Evolutionary conservation across 805 yeast genomes (phyloP), one percentile per base, ranked within the genome.

Genomic region (Candida easanensis): DNA sequence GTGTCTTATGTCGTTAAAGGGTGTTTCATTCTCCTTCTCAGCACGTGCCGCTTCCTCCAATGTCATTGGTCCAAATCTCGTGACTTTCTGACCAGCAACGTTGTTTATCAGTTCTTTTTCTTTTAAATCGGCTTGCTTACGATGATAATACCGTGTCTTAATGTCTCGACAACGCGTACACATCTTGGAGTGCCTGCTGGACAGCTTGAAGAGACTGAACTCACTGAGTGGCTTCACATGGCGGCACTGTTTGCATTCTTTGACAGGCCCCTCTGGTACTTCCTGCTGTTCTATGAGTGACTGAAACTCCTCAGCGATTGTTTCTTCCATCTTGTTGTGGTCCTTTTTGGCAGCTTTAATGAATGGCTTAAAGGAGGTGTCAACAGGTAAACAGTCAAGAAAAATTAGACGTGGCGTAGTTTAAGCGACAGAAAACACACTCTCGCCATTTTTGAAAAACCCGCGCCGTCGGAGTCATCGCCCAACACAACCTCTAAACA

Each of bases 231-330:
- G 48, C n/a, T n/a, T 22, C 3, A 16, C 7, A 2, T 32, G 34
- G n/a, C 19, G 27, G 19, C 48, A 44, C 38, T 44, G 41, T 14
- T 4, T 32, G 26, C 48, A 44, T 31, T 38, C 23, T 23, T 26
- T 38, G n/a, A n/a, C n/a, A n/a, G n/a, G n/a, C n/a, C n/a, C n/a
- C n/a, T n/a, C n/a, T n/a, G n/a, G n/a, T n/a, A n/a, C n/a, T n/a
- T n/a, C n/a, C n/a, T n/a, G n/a, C n/a, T 26, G 30, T 6, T 26
- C n/a, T 8, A 26, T 26, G 30, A 26, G 5, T n/a, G 8, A 11
- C n/a, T 26, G 30, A 6, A 26, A 11, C 5, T 26, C n/a, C n/a
- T 26, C n/a, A 6, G 30, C 6, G 8, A 13, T 26, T 26, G 30
- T 6, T 13, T 26, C 30, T 26, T 8, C n/a, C 30, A 13, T 13